phyloP scores from a whole-genome alignment of 331 rosid genomes.

The Telfairia occidentalis region DNA sequence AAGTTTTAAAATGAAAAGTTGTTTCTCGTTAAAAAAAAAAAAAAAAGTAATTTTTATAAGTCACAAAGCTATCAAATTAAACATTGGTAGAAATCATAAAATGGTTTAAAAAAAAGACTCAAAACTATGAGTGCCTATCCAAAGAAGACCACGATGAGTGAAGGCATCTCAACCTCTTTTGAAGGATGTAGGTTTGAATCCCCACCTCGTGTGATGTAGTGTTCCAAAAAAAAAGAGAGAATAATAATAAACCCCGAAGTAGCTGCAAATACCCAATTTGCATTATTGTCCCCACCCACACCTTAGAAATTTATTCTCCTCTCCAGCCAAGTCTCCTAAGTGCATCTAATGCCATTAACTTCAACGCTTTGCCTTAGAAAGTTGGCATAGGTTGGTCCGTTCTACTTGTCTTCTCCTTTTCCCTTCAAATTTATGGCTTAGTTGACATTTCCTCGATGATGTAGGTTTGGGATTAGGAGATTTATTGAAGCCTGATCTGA shows the following conservation, averaged over 20 bases:
- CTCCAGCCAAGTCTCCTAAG: background rate
- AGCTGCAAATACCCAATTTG: background rate
- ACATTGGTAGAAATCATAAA: background rate
- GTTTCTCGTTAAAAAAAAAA: too few species aligned
- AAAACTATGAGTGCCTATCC: background rate
- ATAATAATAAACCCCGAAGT: background rate
- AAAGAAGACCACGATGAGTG: background rate
- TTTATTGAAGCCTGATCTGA: constrained; percentile 74
- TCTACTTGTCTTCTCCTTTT: background rate
- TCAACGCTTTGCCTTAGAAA: background rate
- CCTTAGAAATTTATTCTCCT: background rate
- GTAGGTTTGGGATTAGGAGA: constrained; percentile 79
- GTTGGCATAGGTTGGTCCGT: background rate
- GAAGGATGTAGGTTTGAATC: background rate
- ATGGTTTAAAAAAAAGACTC: background rate
- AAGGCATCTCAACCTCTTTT: background rate
- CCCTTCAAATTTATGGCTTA: background rate
- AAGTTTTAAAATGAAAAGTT: too few species aligned
- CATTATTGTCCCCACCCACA: background rate
- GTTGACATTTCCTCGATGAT: constrained; percentile 8
- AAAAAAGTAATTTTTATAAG: background rate
- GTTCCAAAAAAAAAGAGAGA: background rate
- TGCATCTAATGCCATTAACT: background rate
- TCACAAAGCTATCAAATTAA: background rate
- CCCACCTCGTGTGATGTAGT: background rate